Conservation (phyloP, 352 stramenopile species). For the Phytophthora meadii region DNA sequence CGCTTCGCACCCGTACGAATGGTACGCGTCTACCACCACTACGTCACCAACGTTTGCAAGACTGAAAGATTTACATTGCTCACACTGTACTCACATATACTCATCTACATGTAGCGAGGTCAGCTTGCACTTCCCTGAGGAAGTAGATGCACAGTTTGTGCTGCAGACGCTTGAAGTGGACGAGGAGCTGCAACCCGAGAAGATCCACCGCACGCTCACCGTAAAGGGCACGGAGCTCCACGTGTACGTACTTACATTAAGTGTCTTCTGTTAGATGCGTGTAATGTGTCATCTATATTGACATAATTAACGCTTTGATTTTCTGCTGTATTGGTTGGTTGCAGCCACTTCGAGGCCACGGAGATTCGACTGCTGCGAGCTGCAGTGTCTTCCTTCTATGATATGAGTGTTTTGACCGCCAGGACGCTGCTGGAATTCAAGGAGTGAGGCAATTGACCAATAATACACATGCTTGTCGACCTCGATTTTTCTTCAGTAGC, state of each 20-base stretch:
- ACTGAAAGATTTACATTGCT: background rate
- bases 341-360: constrained; percentile 82
- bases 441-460: constrained; percentile 44
- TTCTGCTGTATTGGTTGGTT: constrained; percentile 16
- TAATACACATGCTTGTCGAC: background rate
- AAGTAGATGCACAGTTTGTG: constrained; percentile 71
- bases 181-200: constrained; percentile 86
- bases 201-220: constrained; percentile 79
- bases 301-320: constrained; percentile 7
- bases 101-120: constrained; percentile 49
- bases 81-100: background rate
- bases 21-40: constrained; percentile 37
- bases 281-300: background rate
- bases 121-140: constrained; percentile 66
- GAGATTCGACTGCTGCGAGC: constrained; percentile 86
- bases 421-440: constrained; percentile 89
- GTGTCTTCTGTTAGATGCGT: too few species aligned
- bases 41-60: background rate
- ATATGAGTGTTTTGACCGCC: constrained; percentile 80
- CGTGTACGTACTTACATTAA: constrained; percentile 45
- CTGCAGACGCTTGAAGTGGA: constrained; percentile 89
- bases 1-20: constrained; percentile 79
- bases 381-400: constrained; percentile 88
- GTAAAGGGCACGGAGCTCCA: constrained; percentile 69
- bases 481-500: too few species aligned